Evolutionary conservation across 192 early-diverging fungal genomes (phyloP).

Genomic region (Dimargaris verticillata): DNA sequence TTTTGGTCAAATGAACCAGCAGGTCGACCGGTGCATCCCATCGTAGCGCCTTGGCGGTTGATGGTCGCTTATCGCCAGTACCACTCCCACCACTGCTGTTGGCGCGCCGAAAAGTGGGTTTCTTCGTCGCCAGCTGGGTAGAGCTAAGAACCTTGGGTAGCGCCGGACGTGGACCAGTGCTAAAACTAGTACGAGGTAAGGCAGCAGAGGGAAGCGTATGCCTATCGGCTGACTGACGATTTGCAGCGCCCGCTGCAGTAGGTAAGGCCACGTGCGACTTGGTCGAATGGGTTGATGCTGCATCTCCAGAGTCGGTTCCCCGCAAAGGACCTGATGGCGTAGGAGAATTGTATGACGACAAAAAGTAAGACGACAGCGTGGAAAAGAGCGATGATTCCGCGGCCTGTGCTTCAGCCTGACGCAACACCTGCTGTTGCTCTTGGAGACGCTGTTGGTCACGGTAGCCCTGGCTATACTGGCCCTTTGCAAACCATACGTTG

Average conservation of each 20-base stretch:
- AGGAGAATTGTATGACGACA: conserved; percentile 36
- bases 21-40: conserved; percentile 10
- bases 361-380: conserved; percentile 54
- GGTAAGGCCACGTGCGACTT: too few relatives aligned
- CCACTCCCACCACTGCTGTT: background rate
- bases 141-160: background rate
- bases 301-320: too few relatives aligned
- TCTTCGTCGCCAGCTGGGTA: conserved; percentile 21
- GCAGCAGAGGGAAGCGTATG: too few relatives aligned
- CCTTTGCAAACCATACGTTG: background rate
- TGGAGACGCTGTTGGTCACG: conserved; percentile 8
- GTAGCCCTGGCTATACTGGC: background rate
- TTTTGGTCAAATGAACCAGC: conserved; percentile 7
- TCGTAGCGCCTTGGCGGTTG: background rate
- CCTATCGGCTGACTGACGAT: too few relatives aligned
- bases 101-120: conserved; percentile 3
- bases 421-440: too few relatives aligned
- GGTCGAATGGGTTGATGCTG: too few relatives aligned
- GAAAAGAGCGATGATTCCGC: conserved; percentile 48
- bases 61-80: background rate
- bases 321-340: too few relatives aligned
- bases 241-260: too few relatives aligned
- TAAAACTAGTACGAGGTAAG: too few relatives aligned
- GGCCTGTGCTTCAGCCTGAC: conserved; percentile 37
- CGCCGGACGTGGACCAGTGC: too few relatives aligned